These are phyloP conservation scores for Phascolomyces articulosus DNA, from an alignment of 371 early-diverging fungal genomes.

Conservation along the genomic window DNA sequence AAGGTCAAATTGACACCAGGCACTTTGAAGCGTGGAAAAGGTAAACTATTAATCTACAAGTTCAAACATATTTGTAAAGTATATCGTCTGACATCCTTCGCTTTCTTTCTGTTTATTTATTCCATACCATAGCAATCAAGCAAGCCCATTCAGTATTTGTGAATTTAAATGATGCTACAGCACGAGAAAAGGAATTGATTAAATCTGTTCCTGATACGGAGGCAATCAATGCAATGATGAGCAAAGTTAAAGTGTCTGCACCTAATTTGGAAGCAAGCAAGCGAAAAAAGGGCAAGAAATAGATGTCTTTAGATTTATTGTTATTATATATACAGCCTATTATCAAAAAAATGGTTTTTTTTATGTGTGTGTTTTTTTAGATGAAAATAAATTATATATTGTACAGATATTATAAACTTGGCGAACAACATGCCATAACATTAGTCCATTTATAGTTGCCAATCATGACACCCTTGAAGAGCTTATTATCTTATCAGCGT, in stretches of 20 bases:
- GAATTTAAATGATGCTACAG: slow-evolving; percentile 50
- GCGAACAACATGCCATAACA: too few relatives aligned
- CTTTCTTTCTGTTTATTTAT: too few relatives aligned
- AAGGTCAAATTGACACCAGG: slow-evolving; percentile 97
- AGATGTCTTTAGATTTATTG: neutral
- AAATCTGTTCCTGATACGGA: slow-evolving; percentile 87
- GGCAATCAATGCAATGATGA: slow-evolving; percentile 79
- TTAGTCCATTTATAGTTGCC: too few relatives aligned
- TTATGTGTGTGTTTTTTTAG: too few relatives aligned
- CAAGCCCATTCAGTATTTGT: slow-evolving; percentile 58
- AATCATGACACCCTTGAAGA: too few relatives aligned
- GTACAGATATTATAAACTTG: too few relatives aligned
- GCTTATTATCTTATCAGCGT: too few relatives aligned
- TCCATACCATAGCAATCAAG: slow-evolving; percentile 45
- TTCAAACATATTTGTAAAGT: slow-evolving; percentile 1
- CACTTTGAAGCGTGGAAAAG: slow-evolving; percentile 95
- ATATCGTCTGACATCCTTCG: too few relatives aligned
- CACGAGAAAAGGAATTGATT: slow-evolving; percentile 80
- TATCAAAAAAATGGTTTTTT: too few relatives aligned
- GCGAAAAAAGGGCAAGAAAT: slow-evolving; percentile 54
- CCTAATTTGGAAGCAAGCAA: slow-evolving; percentile 73
- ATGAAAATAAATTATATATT: too few relatives aligned
- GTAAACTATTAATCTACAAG: slow-evolving; percentile 21
- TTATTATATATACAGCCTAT: too few relatives aligned
- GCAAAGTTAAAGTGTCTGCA: slow-evolving; percentile 86